Percentiles rank a stretch among this genome's conserved stretches.
Conservation (phyloP, 768 basidiomycete genomes). For the Rhizopogon vulgaris region DNA sequence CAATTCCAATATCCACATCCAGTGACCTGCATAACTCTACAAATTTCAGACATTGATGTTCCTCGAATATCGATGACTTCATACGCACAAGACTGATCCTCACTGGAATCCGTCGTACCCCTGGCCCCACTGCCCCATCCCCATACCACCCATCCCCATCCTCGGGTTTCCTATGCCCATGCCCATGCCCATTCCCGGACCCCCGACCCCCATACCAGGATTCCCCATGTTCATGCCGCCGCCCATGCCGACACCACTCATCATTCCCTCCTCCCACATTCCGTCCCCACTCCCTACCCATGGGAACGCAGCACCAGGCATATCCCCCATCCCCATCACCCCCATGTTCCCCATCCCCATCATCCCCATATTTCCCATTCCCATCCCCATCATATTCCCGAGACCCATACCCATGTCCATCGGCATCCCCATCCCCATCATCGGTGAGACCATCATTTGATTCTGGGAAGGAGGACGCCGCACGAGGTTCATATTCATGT, state of each 20-base stretch:
- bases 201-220: constrained; percentile 9
- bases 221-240: constrained; percentile 14
- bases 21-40: background rate
- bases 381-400: constrained; percentile 30
- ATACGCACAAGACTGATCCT: background rate
- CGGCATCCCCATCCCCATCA: constrained; percentile 37
- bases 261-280: constrained; percentile 39
- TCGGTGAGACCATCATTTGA: constrained; percentile 30
- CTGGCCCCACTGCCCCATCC: constrained; percentile 35
- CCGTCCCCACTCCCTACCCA: constrained; percentile 32
- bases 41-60: background rate
- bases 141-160: constrained; percentile 30
- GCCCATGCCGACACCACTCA: constrained; percentile 28
- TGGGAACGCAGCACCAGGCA: constrained; percentile 20
- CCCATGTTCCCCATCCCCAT: constrained; percentile 28
- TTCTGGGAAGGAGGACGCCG: constrained; percentile 10
- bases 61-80: too few relatives aligned
- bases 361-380: constrained; percentile 33
- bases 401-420: constrained; percentile 33
- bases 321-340: constrained; percentile 33
- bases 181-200: constrained; percentile 27
- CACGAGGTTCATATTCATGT: constrained; percentile 10
- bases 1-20: background rate
- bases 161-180: constrained; percentile 28
- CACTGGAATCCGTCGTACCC: constrained; percentile 27